These are phyloP conservation scores for Noccaea bulbosa DNA, from an alignment of 345 rosid species.

Conservation along the genomic window DNA sequence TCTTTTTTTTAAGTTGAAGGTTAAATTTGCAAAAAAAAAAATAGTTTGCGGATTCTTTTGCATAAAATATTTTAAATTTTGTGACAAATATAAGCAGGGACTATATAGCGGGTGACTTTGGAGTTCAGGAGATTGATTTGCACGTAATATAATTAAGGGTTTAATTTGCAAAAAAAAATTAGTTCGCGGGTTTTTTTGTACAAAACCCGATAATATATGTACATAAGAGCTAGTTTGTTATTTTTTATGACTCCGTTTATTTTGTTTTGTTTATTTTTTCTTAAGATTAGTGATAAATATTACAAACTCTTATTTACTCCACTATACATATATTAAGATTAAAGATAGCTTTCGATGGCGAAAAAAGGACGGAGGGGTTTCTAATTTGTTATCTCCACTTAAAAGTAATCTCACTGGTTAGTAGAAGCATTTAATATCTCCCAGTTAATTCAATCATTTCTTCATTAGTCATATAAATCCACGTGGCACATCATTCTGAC, in stretches of 20 bases:
- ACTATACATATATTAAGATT: neutral
- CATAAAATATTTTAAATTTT: too few relatives aligned
- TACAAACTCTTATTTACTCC: neutral
- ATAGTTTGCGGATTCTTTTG: too few relatives aligned
- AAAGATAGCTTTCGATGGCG: neutral
- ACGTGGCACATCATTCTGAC: slow-evolving; percentile 37
- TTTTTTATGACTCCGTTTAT: neutral
- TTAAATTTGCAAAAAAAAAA: too few relatives aligned
- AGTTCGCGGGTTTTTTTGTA: too few relatives aligned
- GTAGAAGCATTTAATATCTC: slow-evolving; percentile 9
- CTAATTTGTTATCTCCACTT: slow-evolving; percentile 20
- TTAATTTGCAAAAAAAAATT: too few relatives aligned
- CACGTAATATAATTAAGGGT: too few relatives aligned
- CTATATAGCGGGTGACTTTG: too few relatives aligned
- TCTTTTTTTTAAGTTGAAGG: too few relatives aligned
- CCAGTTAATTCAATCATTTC: slow-evolving; percentile 31
- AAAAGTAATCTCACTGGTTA: slow-evolving; percentile 27
- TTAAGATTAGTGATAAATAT: neutral
- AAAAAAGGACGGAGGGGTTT: neutral
- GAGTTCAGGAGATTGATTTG: too few relatives aligned
- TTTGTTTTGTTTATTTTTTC: neutral
- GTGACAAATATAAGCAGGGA: too few relatives aligned
- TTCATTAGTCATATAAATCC: slow-evolving; percentile 30
- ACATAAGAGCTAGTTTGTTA: neutral
- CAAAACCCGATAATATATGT: too few relatives aligned